Evolutionary conservation across 495 filamentous ascomycete species (phyloP), one percentile per base, ranked within the genome.

Genomic region (Cenococcum geophilum): DNA sequence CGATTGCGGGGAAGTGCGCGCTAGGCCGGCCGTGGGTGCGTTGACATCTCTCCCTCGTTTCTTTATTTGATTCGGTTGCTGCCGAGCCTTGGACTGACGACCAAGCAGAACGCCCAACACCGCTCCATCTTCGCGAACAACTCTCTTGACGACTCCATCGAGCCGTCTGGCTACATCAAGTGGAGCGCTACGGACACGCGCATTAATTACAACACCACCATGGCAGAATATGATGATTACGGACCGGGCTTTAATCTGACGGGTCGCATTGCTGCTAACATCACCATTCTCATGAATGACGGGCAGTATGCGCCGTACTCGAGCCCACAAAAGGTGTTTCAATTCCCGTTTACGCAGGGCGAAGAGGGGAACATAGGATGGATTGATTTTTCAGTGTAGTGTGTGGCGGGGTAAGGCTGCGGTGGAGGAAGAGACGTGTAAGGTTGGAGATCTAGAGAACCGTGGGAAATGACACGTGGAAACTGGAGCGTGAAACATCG

Each of bases 231-330:
- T 67, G 51, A 72, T 50, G 71, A 73, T 45, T 80, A 69, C 62
- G 83, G 83, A 11, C 79, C 80, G 0, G 83, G 83, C 0, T 83
- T 79, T 68, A 80, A 83, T 65, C 63, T 54, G 14, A 78, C 77
- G 0, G 82, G 73, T 0, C 70, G 82, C 22, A 55, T 64, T 18
- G 72, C 65, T 1, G 73, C 72, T 0, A 74, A 74, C 52, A 73
- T 80, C 47, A 77, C 76, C 9, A 75, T 73, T 8, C 68, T 80
- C 40, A 63, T 86, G 63, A 71, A 65, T 1, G 59, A 63, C 23
- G 60, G 67, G 57, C 62, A 74, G 56, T 82, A 72, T 45, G 72
- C 62, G 51, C 62, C 67, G 37, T 86, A 79, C 67, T 68, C 68
- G 55, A 72, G 68, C n/a, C 80, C 80, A 9, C 68, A 64, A 25